Evolutionary conservation across 2,329 filamentous ascomycete species (phyloP).

Genomic region (Penicillium sp.): DNA sequence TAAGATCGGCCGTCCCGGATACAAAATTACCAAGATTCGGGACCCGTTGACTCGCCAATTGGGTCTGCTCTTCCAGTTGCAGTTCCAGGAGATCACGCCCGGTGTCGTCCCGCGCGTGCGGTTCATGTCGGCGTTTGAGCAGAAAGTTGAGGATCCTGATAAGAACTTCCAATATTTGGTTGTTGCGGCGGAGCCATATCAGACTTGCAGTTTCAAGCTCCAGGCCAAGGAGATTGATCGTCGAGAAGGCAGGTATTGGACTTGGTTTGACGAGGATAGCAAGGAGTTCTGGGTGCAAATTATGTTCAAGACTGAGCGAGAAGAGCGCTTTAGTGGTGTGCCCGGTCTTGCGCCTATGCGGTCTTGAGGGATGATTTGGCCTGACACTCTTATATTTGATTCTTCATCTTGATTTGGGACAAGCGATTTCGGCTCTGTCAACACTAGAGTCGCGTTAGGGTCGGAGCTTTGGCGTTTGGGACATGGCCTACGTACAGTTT

Average conservation of each 20-base stretch:
- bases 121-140: constrained; percentile 97
- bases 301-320: constrained; percentile 97
- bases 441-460: constrained; percentile 19
- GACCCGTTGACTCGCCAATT: constrained; percentile 87
- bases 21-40: constrained; percentile 95
- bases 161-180: constrained; percentile 93
- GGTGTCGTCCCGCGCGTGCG: constrained; percentile 80
- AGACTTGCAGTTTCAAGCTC: constrained; percentile 95
- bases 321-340: constrained; percentile 78
- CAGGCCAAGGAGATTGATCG: constrained; percentile 92
- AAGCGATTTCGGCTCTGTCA: constrained; percentile 16
- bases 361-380: constrained; percentile 33
- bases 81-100: constrained; percentile 85
- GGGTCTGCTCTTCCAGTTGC: constrained; percentile 91
- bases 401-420: constrained; percentile 4
- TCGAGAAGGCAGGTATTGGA: constrained; percentile 84
- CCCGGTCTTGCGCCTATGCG: constrained; percentile 62
- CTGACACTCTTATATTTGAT: constrained; percentile 3
- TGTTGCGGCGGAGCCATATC: constrained; percentile 95
- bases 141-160: constrained; percentile 91
- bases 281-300: constrained; percentile 98
- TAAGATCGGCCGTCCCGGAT: constrained; percentile 94
- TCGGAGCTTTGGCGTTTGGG: constrained; percentile 23
- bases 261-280: constrained; percentile 91
- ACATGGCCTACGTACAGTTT: constrained; percentile 16